These are phyloP conservation scores for Dioscorea dumetorum DNA, from an alignment of 106 monocot species.

Conservation along the genomic window DNA sequence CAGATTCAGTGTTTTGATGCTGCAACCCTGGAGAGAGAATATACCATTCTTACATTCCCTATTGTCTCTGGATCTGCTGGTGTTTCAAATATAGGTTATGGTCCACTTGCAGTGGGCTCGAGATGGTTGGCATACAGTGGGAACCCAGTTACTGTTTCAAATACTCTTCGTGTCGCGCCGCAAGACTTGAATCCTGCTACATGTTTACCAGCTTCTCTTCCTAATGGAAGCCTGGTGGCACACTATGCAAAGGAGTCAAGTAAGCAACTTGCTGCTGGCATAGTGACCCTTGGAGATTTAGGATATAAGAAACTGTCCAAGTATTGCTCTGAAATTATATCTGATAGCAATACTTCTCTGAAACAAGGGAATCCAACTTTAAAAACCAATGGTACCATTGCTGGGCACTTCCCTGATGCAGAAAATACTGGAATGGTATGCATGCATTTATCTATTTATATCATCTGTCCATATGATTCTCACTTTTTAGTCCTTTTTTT, in stretches of 20 bases:
- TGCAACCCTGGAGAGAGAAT: slow-evolving; percentile 76
- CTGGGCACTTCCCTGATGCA: slow-evolving; percentile 23
- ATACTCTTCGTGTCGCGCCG: slow-evolving; percentile 57
- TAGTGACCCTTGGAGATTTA: slow-evolving; percentile 82
- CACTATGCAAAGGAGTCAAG: slow-evolving; percentile 95
- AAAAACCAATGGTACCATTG: slow-evolving; percentile 29
- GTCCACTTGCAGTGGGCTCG: slow-evolving; percentile 87
- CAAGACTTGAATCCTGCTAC: slow-evolving; percentile 32
- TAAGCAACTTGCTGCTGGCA: slow-evolving; percentile 82
- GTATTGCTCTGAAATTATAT: slow-evolving; percentile 60
- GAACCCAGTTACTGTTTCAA: slow-evolving; percentile 48
- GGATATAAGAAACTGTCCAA: slow-evolving; percentile 85
- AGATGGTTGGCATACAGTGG: slow-evolving; percentile 95
- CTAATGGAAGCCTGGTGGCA: slow-evolving; percentile 70
- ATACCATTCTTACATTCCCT: slow-evolving; percentile 79
- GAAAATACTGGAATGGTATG: slow-evolving; percentile 83
- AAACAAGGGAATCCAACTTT: slow-evolving; percentile 33
- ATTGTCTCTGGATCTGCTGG: slow-evolving; percentile 29
- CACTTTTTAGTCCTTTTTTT: too few species aligned
- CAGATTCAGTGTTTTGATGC: slow-evolving; percentile 98
- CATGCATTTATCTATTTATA: not conserved
- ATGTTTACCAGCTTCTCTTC: slow-evolving; percentile 17
- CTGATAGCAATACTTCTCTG: slow-evolving; percentile 39
- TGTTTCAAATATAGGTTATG: slow-evolving; percentile 61
- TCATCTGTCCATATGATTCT: too few species aligned